Evolutionary conservation across 805 yeast species (phyloP).

Genomic region (Ogataea kodamae): DNA sequence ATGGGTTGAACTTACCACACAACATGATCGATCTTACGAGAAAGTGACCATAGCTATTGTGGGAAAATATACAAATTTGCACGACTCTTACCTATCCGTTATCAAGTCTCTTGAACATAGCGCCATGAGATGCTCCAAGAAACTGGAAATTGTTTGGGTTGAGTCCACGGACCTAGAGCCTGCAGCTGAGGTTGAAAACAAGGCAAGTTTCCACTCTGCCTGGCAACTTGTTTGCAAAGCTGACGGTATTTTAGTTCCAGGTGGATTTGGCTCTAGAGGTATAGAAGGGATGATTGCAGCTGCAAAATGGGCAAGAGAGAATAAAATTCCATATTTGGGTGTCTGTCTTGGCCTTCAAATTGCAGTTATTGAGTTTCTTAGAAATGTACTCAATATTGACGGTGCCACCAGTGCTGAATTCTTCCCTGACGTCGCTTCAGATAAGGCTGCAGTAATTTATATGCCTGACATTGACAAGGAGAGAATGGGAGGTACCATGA

Average conservation of each 20-base stretch:
- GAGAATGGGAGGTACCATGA: slow-evolving; percentile 98
- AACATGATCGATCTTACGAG: slow-evolving; percentile 79
- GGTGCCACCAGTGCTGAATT: slow-evolving; percentile 83
- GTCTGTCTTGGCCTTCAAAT: slow-evolving; percentile 96
- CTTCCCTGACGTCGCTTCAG: slow-evolving; percentile 56
- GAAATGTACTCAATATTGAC: slow-evolving; percentile 67
- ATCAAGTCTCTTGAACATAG: slow-evolving; percentile 95
- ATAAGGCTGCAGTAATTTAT: slow-evolving; percentile 77
- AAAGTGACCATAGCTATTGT: slow-evolving; percentile 92
- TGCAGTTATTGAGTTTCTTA: slow-evolving; percentile 90
- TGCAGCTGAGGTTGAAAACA: slow-evolving; percentile 56
- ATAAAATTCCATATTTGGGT: slow-evolving; percentile 90
- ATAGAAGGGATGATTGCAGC: slow-evolving; percentile 98
- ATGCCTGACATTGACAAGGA: slow-evolving; percentile 98
- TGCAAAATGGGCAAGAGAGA: slow-evolving; percentile 97
- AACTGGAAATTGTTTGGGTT: slow-evolving; percentile 90
- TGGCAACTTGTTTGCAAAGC: slow-evolving; percentile 93
- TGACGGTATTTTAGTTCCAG: slow-evolving; percentile 96
- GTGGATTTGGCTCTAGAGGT: slow-evolving; percentile 97
- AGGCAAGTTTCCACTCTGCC: slow-evolving; percentile 84
- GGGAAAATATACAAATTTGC: slow-evolving; percentile 94
- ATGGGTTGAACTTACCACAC: slow-evolving; percentile 78
- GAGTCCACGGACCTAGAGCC: slow-evolving; percentile 90
- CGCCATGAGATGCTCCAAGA: slow-evolving; percentile 83
- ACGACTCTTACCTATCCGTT: slow-evolving; percentile 92